Conservation (phyloP, 2,329 filamentous ascomycete species). For the Trichoderma sp. region DNA sequence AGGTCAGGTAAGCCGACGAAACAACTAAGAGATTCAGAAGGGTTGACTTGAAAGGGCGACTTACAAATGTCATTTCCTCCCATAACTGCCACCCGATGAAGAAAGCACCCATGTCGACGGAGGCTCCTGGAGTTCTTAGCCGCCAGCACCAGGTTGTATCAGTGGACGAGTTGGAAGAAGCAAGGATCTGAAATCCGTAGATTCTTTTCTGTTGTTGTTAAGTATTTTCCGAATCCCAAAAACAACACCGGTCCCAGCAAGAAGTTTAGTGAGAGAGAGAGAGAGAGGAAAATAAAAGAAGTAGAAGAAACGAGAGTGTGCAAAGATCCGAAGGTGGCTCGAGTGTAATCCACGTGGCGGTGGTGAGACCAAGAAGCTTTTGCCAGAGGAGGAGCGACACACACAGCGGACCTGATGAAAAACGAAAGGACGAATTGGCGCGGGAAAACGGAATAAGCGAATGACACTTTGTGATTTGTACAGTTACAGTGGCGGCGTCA, state of each 20-base stretch:
- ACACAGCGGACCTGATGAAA: not conserved
- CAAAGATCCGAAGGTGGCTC: conserved; percentile 11
- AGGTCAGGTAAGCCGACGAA: not conserved
- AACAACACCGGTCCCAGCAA: not conserved
- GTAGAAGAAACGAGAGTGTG: not conserved
- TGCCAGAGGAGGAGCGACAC: conserved; percentile 13
- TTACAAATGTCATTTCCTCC: conserved; percentile 88
- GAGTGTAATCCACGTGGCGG: conserved; percentile 18
- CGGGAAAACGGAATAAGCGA: not conserved
- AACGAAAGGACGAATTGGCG: not conserved
- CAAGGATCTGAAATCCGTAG: not conserved
- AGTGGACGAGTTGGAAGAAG: not conserved
- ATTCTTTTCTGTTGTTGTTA: not conserved
- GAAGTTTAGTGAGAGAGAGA: not conserved
- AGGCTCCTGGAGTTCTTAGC: not conserved
- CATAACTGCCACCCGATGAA: conserved; percentile 73
- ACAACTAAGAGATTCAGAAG: not conserved
- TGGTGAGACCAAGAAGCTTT: not conserved
- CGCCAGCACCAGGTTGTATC: not conserved
- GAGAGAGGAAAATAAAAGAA: not conserved
- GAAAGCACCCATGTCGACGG: conserved; percentile 44
- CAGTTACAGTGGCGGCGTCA: not conserved
- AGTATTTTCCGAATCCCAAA: not conserved
- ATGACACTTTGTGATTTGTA: not conserved
- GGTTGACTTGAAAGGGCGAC: conserved; percentile 32